Percentiles rank a stretch among this genome's conserved stretches.
Evolutionary conservation across 345 rosid species (phyloP).

Genomic region (Corchorus capsularis): DNA sequence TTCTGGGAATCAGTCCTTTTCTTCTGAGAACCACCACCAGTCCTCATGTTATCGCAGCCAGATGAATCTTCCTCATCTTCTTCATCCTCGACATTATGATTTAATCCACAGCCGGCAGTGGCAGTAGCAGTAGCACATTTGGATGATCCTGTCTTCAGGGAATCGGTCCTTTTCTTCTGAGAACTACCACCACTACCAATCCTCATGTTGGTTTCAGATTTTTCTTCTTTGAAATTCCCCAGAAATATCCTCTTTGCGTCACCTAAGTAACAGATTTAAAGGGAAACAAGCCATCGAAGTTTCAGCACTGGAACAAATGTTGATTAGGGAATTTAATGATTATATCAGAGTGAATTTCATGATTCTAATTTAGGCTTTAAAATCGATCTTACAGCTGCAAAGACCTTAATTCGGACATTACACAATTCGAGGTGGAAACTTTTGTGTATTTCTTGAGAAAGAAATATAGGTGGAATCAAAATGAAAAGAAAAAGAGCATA

Average conservation of each 20-base stretch:
- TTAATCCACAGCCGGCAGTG: neutral
- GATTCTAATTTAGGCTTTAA: neutral
- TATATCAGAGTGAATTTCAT: neutral
- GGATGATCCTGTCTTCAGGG: neutral
- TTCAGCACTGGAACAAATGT: neutral
- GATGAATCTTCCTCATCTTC: neutral
- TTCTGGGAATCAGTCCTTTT: neutral
- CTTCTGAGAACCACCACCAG: neutral
- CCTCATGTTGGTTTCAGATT: neutral
- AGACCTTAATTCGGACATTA: no score
- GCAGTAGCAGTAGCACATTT: neutral
- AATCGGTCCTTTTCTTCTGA: neutral
- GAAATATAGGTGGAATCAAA: neutral
- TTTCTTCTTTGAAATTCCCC: neutral
- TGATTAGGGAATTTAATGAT: neutral
- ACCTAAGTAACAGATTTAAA: neutral
- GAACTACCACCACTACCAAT: neutral
- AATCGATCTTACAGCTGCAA: neutral
- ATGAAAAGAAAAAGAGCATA: neutral
- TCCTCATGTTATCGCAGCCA: no score
- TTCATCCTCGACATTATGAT: neutral
- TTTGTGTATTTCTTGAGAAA: neutral
- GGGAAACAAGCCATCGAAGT: neutral
- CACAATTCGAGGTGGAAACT: no score
- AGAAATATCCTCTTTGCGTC: neutral